A percentile compares a stretch with the other conserved stretches of the same genome.
phyloP scores from a whole-genome alignment of 2,329 filamentous ascomycete genomes.

The Aspergillus hortae region DNA sequence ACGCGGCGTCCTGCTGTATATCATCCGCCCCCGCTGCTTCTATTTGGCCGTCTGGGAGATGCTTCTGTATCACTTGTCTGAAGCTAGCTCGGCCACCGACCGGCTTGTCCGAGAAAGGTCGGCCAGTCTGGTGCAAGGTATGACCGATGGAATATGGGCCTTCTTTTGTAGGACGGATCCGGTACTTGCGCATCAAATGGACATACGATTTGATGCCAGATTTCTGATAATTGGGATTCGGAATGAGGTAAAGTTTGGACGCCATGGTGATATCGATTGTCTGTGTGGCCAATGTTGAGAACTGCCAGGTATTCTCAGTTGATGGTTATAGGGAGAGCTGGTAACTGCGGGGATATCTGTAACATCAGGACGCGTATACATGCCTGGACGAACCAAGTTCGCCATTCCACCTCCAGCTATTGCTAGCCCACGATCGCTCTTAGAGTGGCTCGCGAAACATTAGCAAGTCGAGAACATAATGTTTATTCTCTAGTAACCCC shows the following conservation, averaged over 20 bases:
- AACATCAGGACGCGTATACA: too few species aligned
- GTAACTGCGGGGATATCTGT: too few species aligned
- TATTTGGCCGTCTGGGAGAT: constrained; percentile 32
- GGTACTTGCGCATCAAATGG: constrained; percentile 58
- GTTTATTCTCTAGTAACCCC: neutral
- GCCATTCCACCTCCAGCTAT: too few species aligned
- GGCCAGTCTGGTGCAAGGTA: constrained; percentile 48
- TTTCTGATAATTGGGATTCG: constrained; percentile 58
- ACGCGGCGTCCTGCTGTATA: constrained; percentile 63
- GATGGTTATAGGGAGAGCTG: too few species aligned
- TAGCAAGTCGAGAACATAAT: neutral
- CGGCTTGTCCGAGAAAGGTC: constrained; percentile 43
- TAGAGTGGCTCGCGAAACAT: neutral
- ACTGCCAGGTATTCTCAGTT: too few species aligned
- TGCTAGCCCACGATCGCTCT: too few species aligned
- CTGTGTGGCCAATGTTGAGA: neutral
- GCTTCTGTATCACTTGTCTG: constrained; percentile 51
- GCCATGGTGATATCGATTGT: constrained; percentile 25
- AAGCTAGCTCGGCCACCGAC: constrained; percentile 50
- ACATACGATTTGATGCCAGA: constrained; percentile 63
- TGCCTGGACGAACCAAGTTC: too few species aligned
- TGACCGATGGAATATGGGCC: constrained; percentile 58
- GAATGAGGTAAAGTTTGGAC: constrained; percentile 49
- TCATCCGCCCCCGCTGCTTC: constrained; percentile 59
- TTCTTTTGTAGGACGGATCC: constrained; percentile 59